Evolutionary conservation across 2,329 filamentous ascomycete species (phyloP), one percentile per base, ranked within the genome.

Genomic region (Penicillium occitanis): DNA sequence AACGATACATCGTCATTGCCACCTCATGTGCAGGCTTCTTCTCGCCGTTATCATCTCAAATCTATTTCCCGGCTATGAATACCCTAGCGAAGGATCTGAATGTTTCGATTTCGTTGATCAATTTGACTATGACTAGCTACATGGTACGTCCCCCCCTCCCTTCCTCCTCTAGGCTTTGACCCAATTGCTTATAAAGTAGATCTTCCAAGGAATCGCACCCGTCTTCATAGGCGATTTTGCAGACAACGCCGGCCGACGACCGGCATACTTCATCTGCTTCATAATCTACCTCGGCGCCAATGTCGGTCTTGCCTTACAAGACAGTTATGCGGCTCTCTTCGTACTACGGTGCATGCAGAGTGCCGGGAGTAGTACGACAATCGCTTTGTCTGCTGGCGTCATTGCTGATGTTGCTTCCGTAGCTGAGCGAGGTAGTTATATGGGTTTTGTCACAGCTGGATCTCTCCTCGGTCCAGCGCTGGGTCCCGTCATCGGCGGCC

Each of bases 131-230:
- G 25, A 83, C 81, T 0, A 75, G 78, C 1, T 83, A 83, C 66
- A 72, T 82, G 80, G 82, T 85, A 82, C 61, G 82, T 80, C 67
- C 78, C 80, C 53, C 80, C 53, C 74, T 77, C 6, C 68, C 82
- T 40, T 61, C 73, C 71, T 1, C 64, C 14, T 13, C 6, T n/a
- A 14, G 5, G 4, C 0, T 40, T 37, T n/a, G 35, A 19, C 14
- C 19, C 19, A 30, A 40, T 53, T n/a, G 22, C 80, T 86, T 0
- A 86, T 86, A 0, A 84, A 53, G 13, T 28, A 80, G 80, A 83
- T 85, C 46, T 80, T 84, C 40, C 85, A 87, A 77, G 85, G 83
- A 2, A 74, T 87, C 14, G 80, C 82, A 1, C 84, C 84, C 35
- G 82, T 83, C 69, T 78, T 85, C 19, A 78, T 85, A 66, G 84